These are phyloP conservation scores for Penicillium maclennaniae DNA, from an alignment of 495 filamentous ascomycete genomes.

Conservation along the genomic window DNA sequence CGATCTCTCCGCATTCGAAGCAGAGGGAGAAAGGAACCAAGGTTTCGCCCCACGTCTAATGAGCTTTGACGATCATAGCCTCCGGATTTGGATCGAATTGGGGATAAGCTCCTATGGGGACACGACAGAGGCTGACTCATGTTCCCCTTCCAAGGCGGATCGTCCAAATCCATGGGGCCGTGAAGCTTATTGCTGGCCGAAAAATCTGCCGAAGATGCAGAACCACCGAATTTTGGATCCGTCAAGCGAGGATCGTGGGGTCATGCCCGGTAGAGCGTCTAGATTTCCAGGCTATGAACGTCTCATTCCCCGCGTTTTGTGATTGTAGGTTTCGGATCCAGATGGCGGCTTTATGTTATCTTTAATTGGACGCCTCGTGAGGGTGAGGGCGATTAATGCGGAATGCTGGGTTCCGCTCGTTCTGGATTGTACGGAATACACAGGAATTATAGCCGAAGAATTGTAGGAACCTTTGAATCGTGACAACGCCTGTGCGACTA, in stretches of 20 bases:
- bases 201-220: constrained; percentile 1
- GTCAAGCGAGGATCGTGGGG: not conserved
- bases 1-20: not conserved
- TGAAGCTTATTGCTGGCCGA: not conserved
- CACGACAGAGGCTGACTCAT: not conserved
- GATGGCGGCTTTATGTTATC: not conserved
- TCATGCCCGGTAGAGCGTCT: not conserved
- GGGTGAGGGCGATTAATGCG: too few relatives aligned
- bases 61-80: too few relatives aligned
- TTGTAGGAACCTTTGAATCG: too few relatives aligned
- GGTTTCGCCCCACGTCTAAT: not conserved
- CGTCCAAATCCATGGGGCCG: not conserved
- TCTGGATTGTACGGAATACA: not conserved
- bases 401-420: too few relatives aligned
- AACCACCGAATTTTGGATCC: not conserved
- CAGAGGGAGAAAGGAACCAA: not conserved
- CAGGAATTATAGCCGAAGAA: too few relatives aligned
- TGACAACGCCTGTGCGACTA: not conserved
- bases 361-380: not conserved
- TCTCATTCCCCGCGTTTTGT: not conserved
- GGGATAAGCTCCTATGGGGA: too few relatives aligned
- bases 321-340: not conserved
- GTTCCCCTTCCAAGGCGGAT: not conserved
- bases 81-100: too few relatives aligned
- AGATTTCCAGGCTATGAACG: not conserved